Evolutionary conservation across 768 basidiomycete genomes (phyloP), one percentile per base, ranked within the genome.

Genomic region (Boletus patriciae): DNA sequence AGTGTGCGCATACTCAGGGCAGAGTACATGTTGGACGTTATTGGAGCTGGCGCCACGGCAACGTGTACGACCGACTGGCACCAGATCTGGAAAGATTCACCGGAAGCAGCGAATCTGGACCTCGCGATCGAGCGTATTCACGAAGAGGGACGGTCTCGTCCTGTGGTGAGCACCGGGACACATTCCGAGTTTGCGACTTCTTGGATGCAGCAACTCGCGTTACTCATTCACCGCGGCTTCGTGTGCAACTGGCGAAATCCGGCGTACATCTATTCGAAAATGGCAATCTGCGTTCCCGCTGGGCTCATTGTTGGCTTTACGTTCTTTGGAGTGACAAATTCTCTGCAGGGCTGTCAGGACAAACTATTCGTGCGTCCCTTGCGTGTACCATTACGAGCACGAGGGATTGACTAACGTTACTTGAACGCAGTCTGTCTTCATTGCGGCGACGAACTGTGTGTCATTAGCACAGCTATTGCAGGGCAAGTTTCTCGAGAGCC

Each of bases 391-490:
- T 38, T 33, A 0, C 4, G 9, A 46, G 13, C 10, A 1, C 8
- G 18, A 27, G 9, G 15, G 7, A 13, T 10, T 42, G 16, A 3
- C 34, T 60, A 8, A 61, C 21, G 18, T 43, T 21, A 2, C 23
- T 44, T 18, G 16, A 19, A 10, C 16, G 2, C 49, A 83, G 82
- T 69, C 81, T 0, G 77, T 83, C 42, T 83, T 79, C 68, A 78
- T 84, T 76, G 70, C 70, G 5, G 76, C 75, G 10, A 74, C 82
- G 50, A 42, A 70, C 25, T 53, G 62, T 65, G 76, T 80, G 1
- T 77, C 83, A 3, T 70, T 85, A 29, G 74, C 79, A 4, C 82
- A 84, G 61, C 85, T 87, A 64, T 72, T 86, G 2, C 85, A 85
- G 64, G 75, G 80, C 10, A 80, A 79, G 36, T 86, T 81, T 72